These are phyloP conservation scores for Dactylellina leptospora DNA, from an alignment of 2,329 filamentous ascomycete species.

Conservation along the genomic window DNA sequence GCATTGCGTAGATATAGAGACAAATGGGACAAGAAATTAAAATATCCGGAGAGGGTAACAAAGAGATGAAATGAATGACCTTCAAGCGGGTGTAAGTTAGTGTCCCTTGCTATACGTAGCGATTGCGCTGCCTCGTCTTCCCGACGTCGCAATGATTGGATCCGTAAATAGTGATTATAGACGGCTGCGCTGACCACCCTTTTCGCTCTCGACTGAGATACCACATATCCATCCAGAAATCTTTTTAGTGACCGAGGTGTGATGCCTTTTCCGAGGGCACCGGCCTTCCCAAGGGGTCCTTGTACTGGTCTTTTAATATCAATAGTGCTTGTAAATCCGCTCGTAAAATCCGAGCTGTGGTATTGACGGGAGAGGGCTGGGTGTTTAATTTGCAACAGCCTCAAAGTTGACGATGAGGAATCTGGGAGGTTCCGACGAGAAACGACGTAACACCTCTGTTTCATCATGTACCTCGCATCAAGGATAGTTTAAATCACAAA, in stretches of 20 bases:
- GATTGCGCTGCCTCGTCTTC: conserved; percentile 76
- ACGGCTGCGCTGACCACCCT: conserved; percentile 91
- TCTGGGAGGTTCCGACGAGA: no score
- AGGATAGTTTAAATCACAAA: no score
- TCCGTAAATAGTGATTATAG: conserved; percentile 94
- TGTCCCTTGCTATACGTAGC: conserved; percentile 53
- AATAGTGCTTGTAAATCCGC: conserved; percentile 54
- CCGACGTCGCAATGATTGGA: conserved; percentile 77
- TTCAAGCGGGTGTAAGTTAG: conserved; percentile 78
- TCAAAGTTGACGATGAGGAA: background rate
- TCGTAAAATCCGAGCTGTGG: conserved; percentile 54
- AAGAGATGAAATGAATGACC: no score
- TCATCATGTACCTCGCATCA: conserved; percentile 28
- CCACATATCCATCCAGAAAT: conserved; percentile 93
- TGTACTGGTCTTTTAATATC: conserved; percentile 52
- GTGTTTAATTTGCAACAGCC: background rate
- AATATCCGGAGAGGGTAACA: no score
- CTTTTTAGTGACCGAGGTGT: conserved; percentile 72
- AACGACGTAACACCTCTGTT: no score
- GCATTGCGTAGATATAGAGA: no score
- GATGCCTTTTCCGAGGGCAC: conserved; percentile 43
- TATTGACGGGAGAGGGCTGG: conserved; percentile 12
- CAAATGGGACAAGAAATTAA: no score
- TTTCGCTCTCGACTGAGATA: conserved; percentile 93
- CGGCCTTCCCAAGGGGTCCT: conserved; percentile 54